A percentile compares a stretch with the other conserved stretches of the same genome.
These are phyloP conservation scores for Solanum phureja DNA, from an alignment of 257 asterid genomes.

Conservation along the genomic window DNA sequence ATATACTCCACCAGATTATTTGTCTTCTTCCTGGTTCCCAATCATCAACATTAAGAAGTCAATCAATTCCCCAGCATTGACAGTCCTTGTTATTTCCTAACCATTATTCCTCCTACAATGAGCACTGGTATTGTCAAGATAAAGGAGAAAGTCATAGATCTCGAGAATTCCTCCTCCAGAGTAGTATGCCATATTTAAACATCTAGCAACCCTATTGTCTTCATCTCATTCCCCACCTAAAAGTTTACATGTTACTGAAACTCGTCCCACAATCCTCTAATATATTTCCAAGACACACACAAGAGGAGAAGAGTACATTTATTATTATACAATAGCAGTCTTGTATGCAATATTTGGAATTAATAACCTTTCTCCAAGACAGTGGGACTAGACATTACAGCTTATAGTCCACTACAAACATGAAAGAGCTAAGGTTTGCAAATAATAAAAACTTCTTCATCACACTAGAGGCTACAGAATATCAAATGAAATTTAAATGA, in stretches of 20 bases:
- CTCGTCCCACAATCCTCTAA: not conserved
- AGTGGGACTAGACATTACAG: not conserved
- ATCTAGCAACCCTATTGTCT: not conserved
- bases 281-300: not conserved
- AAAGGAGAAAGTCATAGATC: not conserved
- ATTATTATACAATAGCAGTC: not conserved
- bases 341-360: not conserved
- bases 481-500: not conserved
- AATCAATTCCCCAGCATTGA: not conserved
- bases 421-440: not conserved
- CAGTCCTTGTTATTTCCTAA: not conserved
- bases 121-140: not conserved
- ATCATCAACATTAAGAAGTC: not conserved
- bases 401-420: not conserved
- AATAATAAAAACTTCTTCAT: not conserved
- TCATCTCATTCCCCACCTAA: not conserved
- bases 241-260: not conserved
- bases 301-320: not conserved
- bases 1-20: not conserved
- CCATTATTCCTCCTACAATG: not conserved
- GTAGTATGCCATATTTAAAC: not conserved
- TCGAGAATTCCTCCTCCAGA: not conserved
- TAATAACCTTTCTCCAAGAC: not conserved
- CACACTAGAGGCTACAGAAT: not conserved
- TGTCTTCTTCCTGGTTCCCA: not conserved